Conservation (phyloP, 495 filamentous ascomycete genomes). For the Chlorociboria aeruginascens region DNA sequence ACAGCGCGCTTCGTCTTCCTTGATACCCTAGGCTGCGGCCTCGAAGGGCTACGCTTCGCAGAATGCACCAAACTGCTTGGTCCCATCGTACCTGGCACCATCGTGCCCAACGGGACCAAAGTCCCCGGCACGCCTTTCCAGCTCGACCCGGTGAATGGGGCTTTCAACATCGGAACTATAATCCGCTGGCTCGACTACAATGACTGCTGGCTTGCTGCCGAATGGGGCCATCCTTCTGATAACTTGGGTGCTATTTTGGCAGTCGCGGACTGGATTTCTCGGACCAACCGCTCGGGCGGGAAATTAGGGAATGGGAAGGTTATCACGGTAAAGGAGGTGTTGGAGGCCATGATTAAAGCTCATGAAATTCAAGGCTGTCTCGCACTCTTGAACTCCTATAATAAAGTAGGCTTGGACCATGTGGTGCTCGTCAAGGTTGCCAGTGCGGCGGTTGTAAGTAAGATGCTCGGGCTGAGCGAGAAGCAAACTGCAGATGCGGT, state of each 20-base stretch:
- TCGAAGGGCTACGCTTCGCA: slow-evolving; percentile 90
- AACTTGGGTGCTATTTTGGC: slow-evolving; percentile 93
- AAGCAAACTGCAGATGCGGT: slow-evolving; percentile 89
- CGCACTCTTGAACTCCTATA: slow-evolving; percentile 93
- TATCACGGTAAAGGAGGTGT: slow-evolving; percentile 74
- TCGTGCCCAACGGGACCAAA: slow-evolving; percentile 84
- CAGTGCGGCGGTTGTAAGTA: slow-evolving; percentile 82
- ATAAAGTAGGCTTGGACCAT: slow-evolving; percentile 96
- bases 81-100: slow-evolving; percentile 82
- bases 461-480: slow-evolving; percentile 83
- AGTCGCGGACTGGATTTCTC: slow-evolving; percentile 92
- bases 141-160: slow-evolving; percentile 87
- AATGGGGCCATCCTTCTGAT: slow-evolving; percentile 97
- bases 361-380: slow-evolving; percentile 98
- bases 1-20: slow-evolving; percentile 83
- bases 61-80: slow-evolving; percentile 91
- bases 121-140: slow-evolving; percentile 89
- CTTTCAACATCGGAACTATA: slow-evolving; percentile 98
- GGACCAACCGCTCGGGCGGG: slow-evolving; percentile 85
- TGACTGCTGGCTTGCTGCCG: slow-evolving; percentile 97
- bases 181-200: slow-evolving; percentile 99
- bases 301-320: slow-evolving; percentile 80
- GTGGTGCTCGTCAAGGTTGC: slow-evolving; percentile 97
- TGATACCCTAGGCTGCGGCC: slow-evolving; percentile 91
- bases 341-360: slow-evolving; percentile 98